phyloP scores from a whole-genome alignment of 2,329 filamentous ascomycete genomes.

The Simplicillium aogashimaense region DNA sequence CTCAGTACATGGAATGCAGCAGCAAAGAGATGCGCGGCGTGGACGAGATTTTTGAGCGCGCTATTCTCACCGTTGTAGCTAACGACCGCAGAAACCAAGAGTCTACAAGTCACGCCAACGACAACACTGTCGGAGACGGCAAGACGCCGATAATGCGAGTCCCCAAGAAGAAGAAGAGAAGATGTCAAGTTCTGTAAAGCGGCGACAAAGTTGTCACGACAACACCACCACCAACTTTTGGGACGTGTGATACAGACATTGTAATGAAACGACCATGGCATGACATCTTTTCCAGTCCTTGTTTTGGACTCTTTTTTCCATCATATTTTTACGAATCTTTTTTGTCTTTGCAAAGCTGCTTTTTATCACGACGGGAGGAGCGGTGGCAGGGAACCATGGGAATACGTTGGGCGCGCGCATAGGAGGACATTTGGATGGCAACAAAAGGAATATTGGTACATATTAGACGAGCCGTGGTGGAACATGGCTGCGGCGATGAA shows the following conservation, averaged over 20 bases:
- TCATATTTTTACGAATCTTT: slow-evolving; percentile 4
- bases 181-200: slow-evolving; percentile 65
- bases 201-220: slow-evolving; percentile 4
- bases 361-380: no score
- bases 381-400: no score
- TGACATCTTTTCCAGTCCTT: slow-evolving; percentile 3
- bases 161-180: slow-evolving; percentile 74
- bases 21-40: slow-evolving; percentile 96
- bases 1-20: slow-evolving; percentile 95
- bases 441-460: no score
- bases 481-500: no score
- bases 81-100: slow-evolving; percentile 61
- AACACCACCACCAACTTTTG: background rate
- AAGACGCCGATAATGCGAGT: slow-evolving; percentile 27
- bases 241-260: slow-evolving; percentile 22
- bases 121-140: slow-evolving; percentile 25
- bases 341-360: slow-evolving; percentile 1
- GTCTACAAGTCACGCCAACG: slow-evolving; percentile 29
- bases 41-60: slow-evolving; percentile 89
- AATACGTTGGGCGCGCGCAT: no score
- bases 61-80: slow-evolving; percentile 81
- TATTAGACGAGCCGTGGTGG: no score
- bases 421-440: no score
- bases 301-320: slow-evolving; percentile 3
- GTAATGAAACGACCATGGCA: slow-evolving; percentile 22